Evolutionary conservation across 192 early-diverging fungal genomes (phyloP), one percentile per base, ranked within the genome.

Genomic region (Mortierella alpina): DNA sequence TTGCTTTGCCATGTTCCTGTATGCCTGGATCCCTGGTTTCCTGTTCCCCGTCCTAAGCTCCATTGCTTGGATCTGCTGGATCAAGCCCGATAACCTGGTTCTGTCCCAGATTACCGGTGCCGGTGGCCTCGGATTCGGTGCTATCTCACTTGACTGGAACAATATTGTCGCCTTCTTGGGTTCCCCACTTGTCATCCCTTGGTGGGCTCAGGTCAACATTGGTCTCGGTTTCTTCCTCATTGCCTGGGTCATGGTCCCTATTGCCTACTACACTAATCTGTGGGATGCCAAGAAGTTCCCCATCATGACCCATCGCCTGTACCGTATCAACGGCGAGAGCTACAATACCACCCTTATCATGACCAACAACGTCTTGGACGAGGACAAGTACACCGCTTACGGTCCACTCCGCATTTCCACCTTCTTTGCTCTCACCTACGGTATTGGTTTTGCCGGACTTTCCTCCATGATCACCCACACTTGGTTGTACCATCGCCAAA

Each of bases 121-220:
- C 9, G 84, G 84, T 18, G 93, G 93, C 17, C 73, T 93, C 20
- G 93, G 93, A 7, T 80, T 95, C 60, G 82, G 91, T 22, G 87
- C 86, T 63, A 87, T 95, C 40, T 83, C 90, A 4, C 63, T 95
- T 9, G 94, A 95, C 83, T 95, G 93, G 93, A 66, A 79, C 23
- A 83, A 65, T 49, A 77, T 86, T 42, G 64, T 68, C 18, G 57
- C 70, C 48, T 88, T 66, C 78, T 72, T 85, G 46, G 49, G 53
- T 13, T 83, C 60, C 23, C 75, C 57, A 40, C 60, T 73, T 75
- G 63, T 85, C 56, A 59, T 86, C 31, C 73, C 79, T 22, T 85
- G 76, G 77, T 89, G 87, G 77, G 88, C 91, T n/a, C 85, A 86
- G 8, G 88, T 88, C 60, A 93, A 93, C 69, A 84, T 89, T 18